Percentiles rank a stretch among this genome's conserved stretches.
Conservation (phyloP, 2,329 filamentous ascomycete genomes). For the Aureobasidium sp. region DNA sequence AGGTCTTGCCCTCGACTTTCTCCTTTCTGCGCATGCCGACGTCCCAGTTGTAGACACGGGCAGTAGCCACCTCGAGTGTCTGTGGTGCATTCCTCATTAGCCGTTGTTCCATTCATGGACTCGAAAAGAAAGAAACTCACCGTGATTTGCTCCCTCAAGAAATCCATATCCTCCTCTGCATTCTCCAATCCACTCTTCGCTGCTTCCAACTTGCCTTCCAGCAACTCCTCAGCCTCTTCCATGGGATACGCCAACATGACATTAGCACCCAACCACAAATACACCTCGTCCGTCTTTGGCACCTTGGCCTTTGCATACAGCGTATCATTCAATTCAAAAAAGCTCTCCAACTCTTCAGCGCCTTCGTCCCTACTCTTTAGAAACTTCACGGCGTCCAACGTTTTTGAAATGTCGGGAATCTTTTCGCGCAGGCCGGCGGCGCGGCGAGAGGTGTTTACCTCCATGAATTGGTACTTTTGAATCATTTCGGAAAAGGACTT, state of each 20-base stretch:
- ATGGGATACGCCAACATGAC: conserved; percentile 96
- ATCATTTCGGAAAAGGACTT: conserved; percentile 91
- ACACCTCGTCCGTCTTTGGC: conserved; percentile 79
- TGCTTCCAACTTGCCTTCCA: conserved; percentile 67
- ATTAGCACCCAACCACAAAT: conserved; percentile 96
- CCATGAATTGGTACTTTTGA: conserved; percentile 99
- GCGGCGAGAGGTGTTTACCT: conserved; percentile 80
- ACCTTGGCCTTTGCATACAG: conserved; percentile 83
- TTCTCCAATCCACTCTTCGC: conserved; percentile 75
- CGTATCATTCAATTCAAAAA: conserved; percentile 94
- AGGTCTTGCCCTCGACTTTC: conserved; percentile 39
- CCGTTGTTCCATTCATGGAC: neutral
- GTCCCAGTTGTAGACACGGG: conserved; percentile 99
- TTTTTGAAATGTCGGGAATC: conserved; percentile 95
- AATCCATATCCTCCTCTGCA: conserved; percentile 94
- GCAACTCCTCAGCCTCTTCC: conserved; percentile 71
- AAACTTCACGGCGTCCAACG: conserved; percentile 82
- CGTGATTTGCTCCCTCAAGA: conserved; percentile 91
- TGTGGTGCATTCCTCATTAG: conserved; percentile 30
- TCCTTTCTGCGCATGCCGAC: conserved; percentile 93
- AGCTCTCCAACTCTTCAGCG: conserved; percentile 72
- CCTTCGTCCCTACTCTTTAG: conserved; percentile 65
- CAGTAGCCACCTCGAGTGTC: conserved; percentile 94
- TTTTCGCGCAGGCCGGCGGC: conserved; percentile 80
- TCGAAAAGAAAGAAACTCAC: conserved; percentile 42